Evolutionary conservation across 1,284 basidiomycete genomes (phyloP).

Genomic region (Omphalotus olearius): DNA sequence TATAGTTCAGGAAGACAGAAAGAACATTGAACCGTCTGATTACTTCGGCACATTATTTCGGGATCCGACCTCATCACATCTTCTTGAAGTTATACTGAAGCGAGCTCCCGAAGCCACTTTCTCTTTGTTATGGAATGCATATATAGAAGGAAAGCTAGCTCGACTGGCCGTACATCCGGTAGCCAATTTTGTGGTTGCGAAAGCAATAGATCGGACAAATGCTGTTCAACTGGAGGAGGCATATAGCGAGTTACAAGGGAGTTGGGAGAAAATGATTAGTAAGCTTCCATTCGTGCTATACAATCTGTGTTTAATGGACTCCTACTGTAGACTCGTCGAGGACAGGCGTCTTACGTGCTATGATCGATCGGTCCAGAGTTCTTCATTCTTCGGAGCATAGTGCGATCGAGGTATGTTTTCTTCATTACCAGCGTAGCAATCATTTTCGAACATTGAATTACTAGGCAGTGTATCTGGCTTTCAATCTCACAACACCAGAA

Average conservation of each 20-base stretch:
- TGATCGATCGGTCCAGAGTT: slow-evolving; percentile 6
- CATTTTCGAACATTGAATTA: slow-evolving; percentile 32
- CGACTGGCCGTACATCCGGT: slow-evolving; percentile 81
- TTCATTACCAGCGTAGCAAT: neutral
- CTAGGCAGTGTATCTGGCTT: slow-evolving; percentile 62
- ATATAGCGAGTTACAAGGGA: slow-evolving; percentile 45
- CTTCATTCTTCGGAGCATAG: slow-evolving; percentile 1
- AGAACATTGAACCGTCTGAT: slow-evolving; percentile 52
- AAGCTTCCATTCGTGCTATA: slow-evolving; percentile 23
- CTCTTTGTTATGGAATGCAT: slow-evolving; percentile 66
- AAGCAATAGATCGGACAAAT: slow-evolving; percentile 61
- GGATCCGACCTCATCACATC: slow-evolving; percentile 83
- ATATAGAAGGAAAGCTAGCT: slow-evolving; percentile 70
- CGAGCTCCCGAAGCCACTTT: slow-evolving; percentile 64
- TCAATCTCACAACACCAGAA: slow-evolving; percentile 48
- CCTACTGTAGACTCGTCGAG: slow-evolving; percentile 40
- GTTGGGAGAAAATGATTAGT: slow-evolving; percentile 49
- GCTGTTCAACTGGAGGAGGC: slow-evolving; percentile 44
- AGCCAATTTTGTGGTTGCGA: slow-evolving; percentile 88
- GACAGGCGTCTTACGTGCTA: slow-evolving; percentile 56
- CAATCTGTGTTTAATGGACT: slow-evolving; percentile 28
- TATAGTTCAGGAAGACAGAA: slow-evolving; percentile 32
- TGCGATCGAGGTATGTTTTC: slow-evolving; percentile 4
- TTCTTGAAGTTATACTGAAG: slow-evolving; percentile 74
- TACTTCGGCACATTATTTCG: slow-evolving; percentile 77